phyloP scores from a whole-genome alignment of 148 eudicot genomes.

The Bassia scoparia region DNA sequence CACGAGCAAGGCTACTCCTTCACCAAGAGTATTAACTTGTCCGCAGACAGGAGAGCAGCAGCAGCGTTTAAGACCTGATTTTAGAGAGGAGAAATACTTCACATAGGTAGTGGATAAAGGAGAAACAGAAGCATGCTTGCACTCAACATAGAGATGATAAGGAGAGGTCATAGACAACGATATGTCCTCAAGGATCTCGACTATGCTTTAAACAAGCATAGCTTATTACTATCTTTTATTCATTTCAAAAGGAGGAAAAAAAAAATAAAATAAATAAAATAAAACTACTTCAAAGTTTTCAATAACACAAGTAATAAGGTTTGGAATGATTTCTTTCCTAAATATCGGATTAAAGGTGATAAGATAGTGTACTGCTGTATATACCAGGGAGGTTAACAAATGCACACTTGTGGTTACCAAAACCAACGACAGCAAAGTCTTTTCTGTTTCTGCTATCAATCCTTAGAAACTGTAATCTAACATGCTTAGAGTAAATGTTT shows the following conservation, averaged over 20 bases:
- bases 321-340: too few species aligned
- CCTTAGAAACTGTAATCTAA: neutral
- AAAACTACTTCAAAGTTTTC: too few species aligned
- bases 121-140: neutral
- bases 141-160: neutral
- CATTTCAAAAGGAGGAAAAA: too few species aligned
- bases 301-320: too few species aligned
- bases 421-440: neutral
- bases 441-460: neutral
- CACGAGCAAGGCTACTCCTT: conserved; percentile 83
- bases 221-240: too few species aligned
- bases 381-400: too few species aligned
- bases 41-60: conserved; percentile 84
- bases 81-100: neutral
- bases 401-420: too few species aligned
- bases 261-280: too few species aligned
- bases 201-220: neutral
- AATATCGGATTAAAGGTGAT: too few species aligned
- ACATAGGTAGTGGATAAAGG: neutral
- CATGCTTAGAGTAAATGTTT: neutral
- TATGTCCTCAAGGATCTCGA: neutral
- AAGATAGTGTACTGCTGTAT: too few species aligned
- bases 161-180: neutral
- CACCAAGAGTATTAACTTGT: conserved; percentile 51
- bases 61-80: conserved; percentile 83